Evolutionary conservation across 768 basidiomycete genomes (phyloP), one percentile per base, ranked within the genome.

Genomic region (Suillus subalutaceus): DNA sequence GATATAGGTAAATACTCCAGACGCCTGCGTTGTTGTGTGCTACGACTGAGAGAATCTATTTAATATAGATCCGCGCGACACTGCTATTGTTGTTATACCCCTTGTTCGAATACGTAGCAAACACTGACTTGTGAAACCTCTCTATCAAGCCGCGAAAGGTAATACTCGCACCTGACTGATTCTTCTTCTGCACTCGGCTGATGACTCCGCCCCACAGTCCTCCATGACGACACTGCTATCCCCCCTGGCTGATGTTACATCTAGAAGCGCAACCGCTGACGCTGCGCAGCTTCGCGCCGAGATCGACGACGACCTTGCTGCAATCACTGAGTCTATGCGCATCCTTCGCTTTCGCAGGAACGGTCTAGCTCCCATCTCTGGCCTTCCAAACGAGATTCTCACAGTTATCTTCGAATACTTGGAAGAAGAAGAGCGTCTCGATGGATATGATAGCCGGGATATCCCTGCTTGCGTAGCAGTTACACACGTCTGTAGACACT

Each of bases 401-500:
- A 13, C 13, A 10, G 15, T 15, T 7, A 23, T 50, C 13, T 50
- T 50, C 23, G 6, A 50, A 26, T 50, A 26, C 13, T 15, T 26
- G 2, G 48, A 50, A 50, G 46, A 48, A 48, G 23, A 50, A 6
- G 6, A 50, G 13, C 23, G 48, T 50, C 6, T 50, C 23, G 23
- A 50, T 50, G 48, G 13, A 50, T 26, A 23, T 50, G 23, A 15
- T 15, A 3, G 12, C 13, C 6, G 15, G 23, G 23, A 26, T 53
- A 8, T 18, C 26, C 26, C 26, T 53, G 26, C 52, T 53, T 30
- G 52, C 7, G 3, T 52, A 30, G 2, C 26, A 62, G 23, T 62
- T 9, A 43, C 41, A 18, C 41, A 62, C 9, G 61, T 62, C 35
- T 62, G 61, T 23, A 26, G 41, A 10, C 41, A 62, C 23, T 62